phyloP scores from a whole-genome alignment of 176 grass and related monocot genomes.

The Hordeum marinum region DNA sequence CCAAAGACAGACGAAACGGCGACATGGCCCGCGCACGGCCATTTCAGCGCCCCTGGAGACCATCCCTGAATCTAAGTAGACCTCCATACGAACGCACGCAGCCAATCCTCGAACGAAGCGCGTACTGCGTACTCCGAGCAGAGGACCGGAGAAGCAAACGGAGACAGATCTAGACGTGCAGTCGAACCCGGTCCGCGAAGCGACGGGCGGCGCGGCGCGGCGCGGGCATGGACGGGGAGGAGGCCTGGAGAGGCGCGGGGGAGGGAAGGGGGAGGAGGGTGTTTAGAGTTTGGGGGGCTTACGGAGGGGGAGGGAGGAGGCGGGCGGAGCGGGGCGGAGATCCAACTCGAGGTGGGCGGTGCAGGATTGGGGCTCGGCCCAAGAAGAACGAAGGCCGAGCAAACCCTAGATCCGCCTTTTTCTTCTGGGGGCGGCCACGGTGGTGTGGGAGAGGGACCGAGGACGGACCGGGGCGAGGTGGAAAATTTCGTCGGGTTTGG shows the following conservation, averaged over 20 bases:
- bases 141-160: neutral
- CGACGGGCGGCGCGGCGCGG: neutral
- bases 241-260: neutral
- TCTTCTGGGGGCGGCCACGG: neutral
- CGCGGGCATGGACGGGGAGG: neutral
- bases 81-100: neutral
- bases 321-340: constrained; percentile 11
- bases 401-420: constrained; percentile 43
- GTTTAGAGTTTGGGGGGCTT: constrained; percentile 28
- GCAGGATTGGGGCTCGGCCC: constrained; percentile 49
- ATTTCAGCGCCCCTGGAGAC: neutral
- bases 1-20: too few relatives aligned
- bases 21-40: neutral
- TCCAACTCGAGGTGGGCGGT: constrained; percentile 21
- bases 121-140: neutral
- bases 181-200: neutral
- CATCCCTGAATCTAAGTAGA: neutral
- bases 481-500: neutral
- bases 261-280: neutral
- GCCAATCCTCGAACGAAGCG: neutral
- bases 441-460: neutral
- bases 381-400: constrained; percentile 47
- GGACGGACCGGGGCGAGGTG: neutral
- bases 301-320: constrained; percentile 21
- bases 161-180: neutral